A percentile compares a stretch with the other conserved stretches of the same genome.
phyloP scores from a whole-genome alignment of 106 monocot genomes.

The Allium sativum region DNA sequence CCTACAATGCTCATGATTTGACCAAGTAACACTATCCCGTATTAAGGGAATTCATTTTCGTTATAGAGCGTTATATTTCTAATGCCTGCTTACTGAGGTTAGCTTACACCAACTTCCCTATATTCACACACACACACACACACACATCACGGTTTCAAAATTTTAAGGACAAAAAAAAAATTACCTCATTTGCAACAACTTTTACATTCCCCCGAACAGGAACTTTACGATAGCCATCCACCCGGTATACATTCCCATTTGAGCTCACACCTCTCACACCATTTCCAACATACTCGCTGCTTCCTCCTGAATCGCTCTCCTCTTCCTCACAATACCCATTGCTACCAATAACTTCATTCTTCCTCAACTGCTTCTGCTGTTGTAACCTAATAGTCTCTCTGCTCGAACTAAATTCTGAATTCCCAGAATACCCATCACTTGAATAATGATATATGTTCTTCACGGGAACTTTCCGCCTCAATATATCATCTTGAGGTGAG shows the following conservation, averaged over 20 bases:
- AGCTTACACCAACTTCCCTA: too few relatives aligned
- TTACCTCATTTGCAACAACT: conserved; percentile 4
- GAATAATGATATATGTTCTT: conserved; percentile 23
- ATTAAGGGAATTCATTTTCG: too few relatives aligned
- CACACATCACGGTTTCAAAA: neutral
- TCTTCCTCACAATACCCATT: conserved; percentile 46
- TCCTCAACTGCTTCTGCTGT: conserved; percentile 18
- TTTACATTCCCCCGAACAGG: conserved; percentile 1
- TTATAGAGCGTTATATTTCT: too few relatives aligned
- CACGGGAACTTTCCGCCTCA: conserved; percentile 8
- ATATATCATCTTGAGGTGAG: conserved; percentile 37
- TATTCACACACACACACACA: too few relatives aligned
- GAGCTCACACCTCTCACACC: conserved; percentile 7
- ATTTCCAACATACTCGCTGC: conserved; percentile 32
- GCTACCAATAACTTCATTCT: neutral
- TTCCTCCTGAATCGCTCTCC: conserved; percentile 54
- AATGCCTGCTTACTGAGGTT: too few relatives aligned
- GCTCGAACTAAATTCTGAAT: conserved; percentile 66
- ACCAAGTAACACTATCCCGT: too few relatives aligned
- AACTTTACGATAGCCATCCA: neutral
- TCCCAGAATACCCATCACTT: conserved; percentile 42
- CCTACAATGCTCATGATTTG: too few relatives aligned
- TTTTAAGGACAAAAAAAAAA: neutral
- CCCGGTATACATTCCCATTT: neutral
- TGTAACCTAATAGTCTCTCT: conserved; percentile 25